Conservation (phyloP, 1,139 yeast species). For the Kazachstania sp. region DNA sequence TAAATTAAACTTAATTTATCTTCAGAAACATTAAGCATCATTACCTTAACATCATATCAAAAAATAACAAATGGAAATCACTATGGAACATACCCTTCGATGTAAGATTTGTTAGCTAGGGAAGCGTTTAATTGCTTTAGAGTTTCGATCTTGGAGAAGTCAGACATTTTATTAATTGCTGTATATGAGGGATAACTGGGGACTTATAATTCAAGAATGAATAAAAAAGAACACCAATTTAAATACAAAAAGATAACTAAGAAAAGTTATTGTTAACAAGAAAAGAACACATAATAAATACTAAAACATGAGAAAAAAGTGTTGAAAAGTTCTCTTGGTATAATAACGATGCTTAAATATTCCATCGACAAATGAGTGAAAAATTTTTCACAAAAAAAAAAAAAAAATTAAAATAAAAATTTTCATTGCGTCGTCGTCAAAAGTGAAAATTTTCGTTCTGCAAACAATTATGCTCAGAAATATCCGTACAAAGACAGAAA, state of each 20-base stretch:
- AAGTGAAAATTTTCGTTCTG: no score
- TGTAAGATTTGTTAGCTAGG: constrained; percentile 87
- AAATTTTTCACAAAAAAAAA: constrained; percentile 1
- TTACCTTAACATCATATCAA: not conserved
- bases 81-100: constrained; percentile 70
- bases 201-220: not conserved
- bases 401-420: not conserved
- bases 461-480: no score
- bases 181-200: constrained; percentile 1
- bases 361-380: not conserved
- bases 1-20: not conserved
- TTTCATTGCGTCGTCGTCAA: no score
- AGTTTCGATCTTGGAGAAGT: constrained; percentile 74
- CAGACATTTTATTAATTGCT: constrained; percentile 44
- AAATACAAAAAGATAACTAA: not conserved
- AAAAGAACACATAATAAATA: not conserved
- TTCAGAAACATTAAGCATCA: not conserved
- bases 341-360: not conserved
- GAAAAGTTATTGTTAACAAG: not conserved
- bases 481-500: no score
- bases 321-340: not conserved
- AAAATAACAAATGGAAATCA: not conserved
- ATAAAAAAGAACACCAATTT: not conserved
- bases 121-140: constrained; percentile 76
- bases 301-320: not conserved